Evolutionary conservation across 2,329 filamentous ascomycete species (phyloP).

Genomic region (Didymella arachidicola): DNA sequence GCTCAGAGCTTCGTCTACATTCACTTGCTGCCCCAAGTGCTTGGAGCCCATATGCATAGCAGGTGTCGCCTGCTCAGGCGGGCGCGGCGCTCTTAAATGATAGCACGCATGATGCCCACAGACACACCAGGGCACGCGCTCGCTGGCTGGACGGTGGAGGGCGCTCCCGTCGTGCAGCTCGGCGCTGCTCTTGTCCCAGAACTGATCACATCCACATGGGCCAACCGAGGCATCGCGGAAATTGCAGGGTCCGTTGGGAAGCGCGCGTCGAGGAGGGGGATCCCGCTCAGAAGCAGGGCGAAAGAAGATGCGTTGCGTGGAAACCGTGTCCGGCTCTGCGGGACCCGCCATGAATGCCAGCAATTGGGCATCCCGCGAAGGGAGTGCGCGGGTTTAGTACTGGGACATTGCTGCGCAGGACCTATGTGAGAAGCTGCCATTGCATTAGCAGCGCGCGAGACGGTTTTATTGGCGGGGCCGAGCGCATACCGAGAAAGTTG

Average conservation of each 20-base stretch:
- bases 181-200: conserved; percentile 55
- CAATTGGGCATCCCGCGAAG: conserved; percentile 43
- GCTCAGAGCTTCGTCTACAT: conserved; percentile 21
- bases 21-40: conserved; percentile 20
- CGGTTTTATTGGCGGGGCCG: conserved; percentile 29
- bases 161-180: conserved; percentile 43
- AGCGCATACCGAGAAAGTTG: conserved; percentile 42
- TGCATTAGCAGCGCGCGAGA: conserved; percentile 35
- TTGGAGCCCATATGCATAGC: conserved; percentile 21
- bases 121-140: conserved; percentile 57
- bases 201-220: conserved; percentile 62
- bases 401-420: conserved; percentile 37
- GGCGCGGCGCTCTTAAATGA: conserved; percentile 51
- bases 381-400: conserved; percentile 37
- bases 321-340: conserved; percentile 34
- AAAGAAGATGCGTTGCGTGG: conserved; percentile 27
- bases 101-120: conserved; percentile 67
- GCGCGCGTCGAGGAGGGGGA: conserved; percentile 38
- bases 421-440: conserved; percentile 27
- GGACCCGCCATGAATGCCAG: conserved; percentile 49
- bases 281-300: conserved; percentile 27
- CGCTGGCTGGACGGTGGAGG: conserved; percentile 34
- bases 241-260: conserved; percentile 63
- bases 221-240: conserved; percentile 58
- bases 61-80: conserved; percentile 24